Evolutionary conservation across 202 grass and related monocot species (phyloP).

Genomic region (Tripidium arundinaceum): DNA sequence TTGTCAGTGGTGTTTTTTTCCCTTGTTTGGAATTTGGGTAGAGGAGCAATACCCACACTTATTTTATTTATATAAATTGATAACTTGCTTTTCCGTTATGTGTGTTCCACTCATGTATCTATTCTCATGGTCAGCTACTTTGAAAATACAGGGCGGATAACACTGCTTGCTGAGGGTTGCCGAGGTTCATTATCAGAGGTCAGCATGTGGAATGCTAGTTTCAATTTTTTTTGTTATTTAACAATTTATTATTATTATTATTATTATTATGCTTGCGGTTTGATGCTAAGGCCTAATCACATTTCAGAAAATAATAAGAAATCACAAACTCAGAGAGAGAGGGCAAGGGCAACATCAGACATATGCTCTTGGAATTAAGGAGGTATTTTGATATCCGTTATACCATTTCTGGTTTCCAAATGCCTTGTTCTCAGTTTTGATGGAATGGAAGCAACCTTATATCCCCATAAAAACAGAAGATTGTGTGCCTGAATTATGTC

Average conservation of each 20-base stretch:
- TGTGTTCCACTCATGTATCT: constrained; percentile 34
- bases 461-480: background rate
- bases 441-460: background rate
- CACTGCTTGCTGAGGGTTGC: constrained; percentile 91
- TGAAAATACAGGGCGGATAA: constrained; percentile 71
- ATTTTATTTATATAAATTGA: background rate
- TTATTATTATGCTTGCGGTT: too few relatives aligned
- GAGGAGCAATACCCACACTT: background rate
- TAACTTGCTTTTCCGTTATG: constrained; percentile 9
- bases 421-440: constrained; percentile 26
- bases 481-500: background rate
- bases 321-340: constrained; percentile 70
- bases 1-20: background rate
- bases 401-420: background rate
- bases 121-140: constrained; percentile 55
- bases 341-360: constrained; percentile 94
- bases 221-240: constrained; percentile 4
- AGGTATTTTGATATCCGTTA: constrained; percentile 45
- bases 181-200: constrained; percentile 98
- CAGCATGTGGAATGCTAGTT: constrained; percentile 19
- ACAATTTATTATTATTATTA: background rate
- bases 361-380: constrained; percentile 96
- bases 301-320: constrained; percentile 74
- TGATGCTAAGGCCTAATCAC: constrained; percentile 9
- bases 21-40: background rate